phyloP scores from a whole-genome alignment of 2,329 filamentous ascomycete genomes.

The Colletotrichum sublineola region DNA sequence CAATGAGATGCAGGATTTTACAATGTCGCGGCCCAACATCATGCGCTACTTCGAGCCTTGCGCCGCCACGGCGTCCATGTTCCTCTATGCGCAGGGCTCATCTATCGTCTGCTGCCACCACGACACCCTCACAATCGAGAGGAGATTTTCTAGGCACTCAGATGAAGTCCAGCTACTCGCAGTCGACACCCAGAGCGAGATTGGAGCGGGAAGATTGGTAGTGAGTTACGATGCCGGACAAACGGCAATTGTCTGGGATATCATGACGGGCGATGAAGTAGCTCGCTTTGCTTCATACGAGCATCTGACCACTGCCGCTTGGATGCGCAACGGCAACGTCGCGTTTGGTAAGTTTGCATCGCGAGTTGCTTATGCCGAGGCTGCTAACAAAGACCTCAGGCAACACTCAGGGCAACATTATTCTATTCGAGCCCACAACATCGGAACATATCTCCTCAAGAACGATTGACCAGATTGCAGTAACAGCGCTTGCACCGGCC shows the following conservation, averaged over 20 bases:
- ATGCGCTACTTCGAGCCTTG: conserved; percentile 82
- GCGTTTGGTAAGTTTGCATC: conserved; percentile 82
- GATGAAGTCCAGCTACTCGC: conserved; percentile 87
- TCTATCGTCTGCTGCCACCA: conserved; percentile 90
- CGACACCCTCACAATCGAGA: conserved; percentile 90
- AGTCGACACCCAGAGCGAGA: conserved; percentile 92
- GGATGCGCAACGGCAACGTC: conserved; percentile 98
- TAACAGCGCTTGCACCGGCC: conserved; percentile 92
- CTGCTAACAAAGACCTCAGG: conserved; percentile 65
- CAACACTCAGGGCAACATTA: conserved; percentile 91
- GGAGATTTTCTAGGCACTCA: conserved; percentile 85
- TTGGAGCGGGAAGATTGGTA: conserved; percentile 85
- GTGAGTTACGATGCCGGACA: conserved; percentile 94
- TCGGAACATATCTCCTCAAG: conserved; percentile 92
- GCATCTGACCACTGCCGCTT: conserved; percentile 84
- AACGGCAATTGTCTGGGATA: conserved; percentile 96
- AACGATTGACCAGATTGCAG: conserved; percentile 91
- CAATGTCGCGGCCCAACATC: conserved; percentile 64
- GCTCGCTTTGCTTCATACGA: conserved; percentile 95
- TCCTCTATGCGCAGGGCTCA: conserved; percentile 88
- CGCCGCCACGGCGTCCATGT: conserved; percentile 89
- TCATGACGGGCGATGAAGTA: conserved; percentile 90
- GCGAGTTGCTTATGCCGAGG: conserved; percentile 40
- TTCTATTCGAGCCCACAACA: conserved; percentile 92
- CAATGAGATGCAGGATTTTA: conserved; percentile 64